Evolutionary conservation across 1,284 basidiomycete species (phyloP), one percentile per base, ranked within the genome.

Genomic region (Puccinia coronata): DNA sequence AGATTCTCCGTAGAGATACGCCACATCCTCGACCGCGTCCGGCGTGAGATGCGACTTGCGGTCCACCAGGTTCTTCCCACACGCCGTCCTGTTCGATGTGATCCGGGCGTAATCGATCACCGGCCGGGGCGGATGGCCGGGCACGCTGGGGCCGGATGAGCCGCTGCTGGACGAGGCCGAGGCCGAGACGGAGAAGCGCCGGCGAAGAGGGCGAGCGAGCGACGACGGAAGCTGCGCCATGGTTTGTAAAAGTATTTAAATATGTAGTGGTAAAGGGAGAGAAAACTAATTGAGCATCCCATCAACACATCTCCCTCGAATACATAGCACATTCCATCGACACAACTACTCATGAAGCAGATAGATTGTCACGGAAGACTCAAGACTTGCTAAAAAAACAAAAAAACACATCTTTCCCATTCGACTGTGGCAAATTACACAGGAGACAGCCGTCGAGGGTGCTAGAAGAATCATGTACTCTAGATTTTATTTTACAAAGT

Each of bases 41-140:
- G 80, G 36, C 0, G 61, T 73, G 43, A 84, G 51, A 2, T 83
- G 83, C n/a, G 73, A 83, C 16, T 83, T 83, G 34, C 84, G 82
- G n/a, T 84, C 74, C 25, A 65, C 28, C 23, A 84, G 55, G 57
- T 84, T 84, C 23, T 63, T 70, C 43, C 82, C 82, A 57, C 75
- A 82, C 23, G 41, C 23, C 2, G 77, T 61, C 0, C 82, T 79
- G 4, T 53, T 28, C 28, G 77, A 20, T 23, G 82, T 51, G 14
- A 84, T 82, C 39, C 72, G 28, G n/a, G 79, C 28, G 39, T 83
- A 82, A 70, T 83, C 83, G 80, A 83, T 61, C 0, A 82, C 74
- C 0, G 84, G 83, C 11, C 73, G 39, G 0, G 82, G 82, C 25
- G 83, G 75, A 25, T 70, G 71, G 16, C 81, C 65, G 0, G 82